Evolutionary conservation across 345 rosid genomes (phyloP).

Genomic region (Eucalyptus erythrocorys): DNA sequence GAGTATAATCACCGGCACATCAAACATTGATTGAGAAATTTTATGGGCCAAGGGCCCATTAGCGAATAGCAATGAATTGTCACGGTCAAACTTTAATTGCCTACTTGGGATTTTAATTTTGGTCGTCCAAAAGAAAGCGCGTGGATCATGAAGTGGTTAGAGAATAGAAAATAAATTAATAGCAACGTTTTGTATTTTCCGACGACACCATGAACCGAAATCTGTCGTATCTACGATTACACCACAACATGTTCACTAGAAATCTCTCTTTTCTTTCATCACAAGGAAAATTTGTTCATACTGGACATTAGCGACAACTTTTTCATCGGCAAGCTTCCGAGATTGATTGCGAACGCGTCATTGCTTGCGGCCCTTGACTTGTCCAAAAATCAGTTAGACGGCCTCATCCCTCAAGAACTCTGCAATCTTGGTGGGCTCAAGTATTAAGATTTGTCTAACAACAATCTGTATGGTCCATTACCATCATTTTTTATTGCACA

Average conservation of each 20-base stretch:
- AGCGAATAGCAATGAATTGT: too few relatives aligned
- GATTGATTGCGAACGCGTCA: accelerated
- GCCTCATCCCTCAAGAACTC: neutral
- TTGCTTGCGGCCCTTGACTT: neutral
- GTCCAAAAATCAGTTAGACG: neutral
- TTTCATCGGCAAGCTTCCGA: neutral
- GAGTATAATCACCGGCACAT: too few relatives aligned
- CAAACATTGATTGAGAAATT: too few relatives aligned
- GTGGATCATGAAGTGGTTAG: too few relatives aligned
- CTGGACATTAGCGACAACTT: neutral
- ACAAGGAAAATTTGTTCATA: neutral
- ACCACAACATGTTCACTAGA: too few relatives aligned
- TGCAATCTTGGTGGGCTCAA: neutral
- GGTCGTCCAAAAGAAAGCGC: too few relatives aligned
- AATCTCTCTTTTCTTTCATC: too few relatives aligned
- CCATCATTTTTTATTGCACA: neutral
- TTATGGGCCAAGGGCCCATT: too few relatives aligned
- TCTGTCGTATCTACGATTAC: too few relatives aligned
- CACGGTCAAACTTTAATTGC: too few relatives aligned
- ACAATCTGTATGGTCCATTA: neutral
- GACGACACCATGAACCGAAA: neutral
- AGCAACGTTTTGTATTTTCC: neutral
- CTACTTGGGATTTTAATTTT: too few relatives aligned
- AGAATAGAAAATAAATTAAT: too few relatives aligned
- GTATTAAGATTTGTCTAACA: neutral